These are phyloP conservation scores for Trichaptum fuscoviolaceum DNA, from an alignment of 768 basidiomycete genomes.

Conservation along the genomic window DNA sequence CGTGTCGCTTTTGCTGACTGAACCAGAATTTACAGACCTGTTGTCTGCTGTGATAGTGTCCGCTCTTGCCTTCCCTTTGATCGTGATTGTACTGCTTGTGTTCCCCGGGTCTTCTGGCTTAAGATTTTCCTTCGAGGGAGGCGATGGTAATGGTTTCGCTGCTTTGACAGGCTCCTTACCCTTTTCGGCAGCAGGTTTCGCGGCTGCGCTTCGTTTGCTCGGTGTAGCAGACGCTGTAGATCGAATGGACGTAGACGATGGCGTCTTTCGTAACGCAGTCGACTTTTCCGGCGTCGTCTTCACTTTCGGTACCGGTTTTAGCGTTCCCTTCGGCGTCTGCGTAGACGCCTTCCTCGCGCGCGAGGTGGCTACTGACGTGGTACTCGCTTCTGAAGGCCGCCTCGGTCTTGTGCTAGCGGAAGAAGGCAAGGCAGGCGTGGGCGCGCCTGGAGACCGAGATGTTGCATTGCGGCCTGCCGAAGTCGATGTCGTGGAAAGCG, in stretches of 20 bases:
- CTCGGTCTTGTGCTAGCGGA: conserved; percentile 10
- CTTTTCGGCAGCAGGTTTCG: conserved; percentile 14
- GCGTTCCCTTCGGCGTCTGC: conserved; percentile 7
- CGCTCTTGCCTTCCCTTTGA: conserved; percentile 9
- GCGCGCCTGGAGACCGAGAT: conserved; percentile 14
- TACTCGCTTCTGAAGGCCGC: conserved; percentile 18
- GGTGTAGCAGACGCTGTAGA: conserved; percentile 23
- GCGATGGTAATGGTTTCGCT: conserved; percentile 3
- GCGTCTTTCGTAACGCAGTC: conserved; percentile 15
- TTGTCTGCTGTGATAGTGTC: conserved; percentile 12
- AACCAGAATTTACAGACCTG: conserved; percentile 12
- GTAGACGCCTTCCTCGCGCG: conserved; percentile 1
- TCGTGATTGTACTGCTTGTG: background rate
- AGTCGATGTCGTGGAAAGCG: conserved; percentile 20
- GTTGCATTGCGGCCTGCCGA: conserved; percentile 13
- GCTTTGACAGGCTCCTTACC: conserved; percentile 8
- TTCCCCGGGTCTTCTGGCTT: background rate
- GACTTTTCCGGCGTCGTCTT: conserved; percentile 11
- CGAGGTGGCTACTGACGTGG: conserved; percentile 13
- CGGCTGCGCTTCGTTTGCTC: conserved; percentile 11
- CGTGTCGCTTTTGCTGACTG: conserved; percentile 23
- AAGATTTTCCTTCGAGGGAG: conserved; percentile 4
- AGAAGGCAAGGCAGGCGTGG: conserved; percentile 10
- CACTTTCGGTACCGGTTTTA: background rate
- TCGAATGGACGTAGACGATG: conserved; percentile 24